A percentile compares a stretch with the other conserved stretches of the same genome.
Conservation (phyloP, 1,284 basidiomycete species). For the Ustilago lituana region DNA sequence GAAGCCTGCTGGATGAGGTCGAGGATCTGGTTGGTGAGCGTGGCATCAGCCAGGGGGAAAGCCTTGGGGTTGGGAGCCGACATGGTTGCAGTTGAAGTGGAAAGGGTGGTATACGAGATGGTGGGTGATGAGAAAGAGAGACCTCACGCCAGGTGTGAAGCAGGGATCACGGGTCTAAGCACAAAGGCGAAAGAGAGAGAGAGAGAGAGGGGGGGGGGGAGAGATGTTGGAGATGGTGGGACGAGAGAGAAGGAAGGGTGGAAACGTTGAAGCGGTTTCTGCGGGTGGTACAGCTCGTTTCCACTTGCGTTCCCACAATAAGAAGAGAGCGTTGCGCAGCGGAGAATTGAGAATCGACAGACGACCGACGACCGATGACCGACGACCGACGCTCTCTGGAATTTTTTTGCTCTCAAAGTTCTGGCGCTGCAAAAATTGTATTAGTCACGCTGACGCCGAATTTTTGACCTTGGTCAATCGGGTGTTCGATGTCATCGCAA, state of each 20-base stretch:
- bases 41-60: conserved; percentile 89
- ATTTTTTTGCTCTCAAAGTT: conserved; percentile 7
- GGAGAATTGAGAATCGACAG: too few relatives aligned
- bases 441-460: conserved; percentile 24
- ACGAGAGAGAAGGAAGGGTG: not conserved
- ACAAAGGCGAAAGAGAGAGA: not conserved
- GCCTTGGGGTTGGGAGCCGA: conserved; percentile 76
- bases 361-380: too few relatives aligned
- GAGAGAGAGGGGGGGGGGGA: not conserved
- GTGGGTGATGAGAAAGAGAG: conserved; percentile 11
- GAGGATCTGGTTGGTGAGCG: conserved; percentile 90
- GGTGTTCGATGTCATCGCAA: too few relatives aligned
- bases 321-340: too few relatives aligned
- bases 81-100: conserved; percentile 28
- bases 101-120: not conserved
- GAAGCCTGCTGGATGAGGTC: conserved; percentile 69
- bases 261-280: not conserved
- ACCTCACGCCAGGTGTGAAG: conserved; percentile 51
- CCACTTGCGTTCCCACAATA: not conserved
- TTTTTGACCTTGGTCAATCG: too few relatives aligned
- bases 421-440: too few relatives aligned
- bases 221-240: conserved; percentile 15
- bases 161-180: conserved; percentile 51
- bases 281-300: conserved; percentile 1
- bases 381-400: not conserved